Conservation (phyloP, 805 yeast species). For the Hanseniaspora singularis region DNA sequence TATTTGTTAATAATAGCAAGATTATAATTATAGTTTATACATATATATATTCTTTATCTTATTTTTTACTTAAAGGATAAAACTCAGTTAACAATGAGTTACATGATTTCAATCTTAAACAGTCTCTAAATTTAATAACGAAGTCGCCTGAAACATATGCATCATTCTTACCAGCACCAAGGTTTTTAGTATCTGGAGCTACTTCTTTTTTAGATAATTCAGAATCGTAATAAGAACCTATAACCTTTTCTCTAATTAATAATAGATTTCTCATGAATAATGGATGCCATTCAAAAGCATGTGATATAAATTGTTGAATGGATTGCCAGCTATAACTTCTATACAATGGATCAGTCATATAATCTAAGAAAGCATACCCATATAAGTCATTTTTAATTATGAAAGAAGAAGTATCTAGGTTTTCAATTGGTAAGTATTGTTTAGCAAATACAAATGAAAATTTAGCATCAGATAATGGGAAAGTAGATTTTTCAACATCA, state of each 20-base stretch:
- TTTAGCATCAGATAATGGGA: constrained; percentile 5
- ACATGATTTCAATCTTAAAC: constrained; percentile 42
- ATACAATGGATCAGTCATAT: constrained; percentile 64
- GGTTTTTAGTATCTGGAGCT: constrained; percentile 17
- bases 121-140: constrained; percentile 49
- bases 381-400: constrained; percentile 54
- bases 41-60: background rate
- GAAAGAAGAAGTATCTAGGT: constrained; percentile 35
- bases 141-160: constrained; percentile 56
- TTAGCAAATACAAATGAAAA: constrained; percentile 12
- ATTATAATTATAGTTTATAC: background rate
- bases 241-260: constrained; percentile 51
- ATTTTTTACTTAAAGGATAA: constrained; percentile 19
- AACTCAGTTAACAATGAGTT: constrained; percentile 31
- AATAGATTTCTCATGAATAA: constrained; percentile 59
- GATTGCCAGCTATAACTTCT: constrained; percentile 45
- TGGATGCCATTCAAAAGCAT: constrained; percentile 92
- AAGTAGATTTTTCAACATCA: constrained; percentile 46
- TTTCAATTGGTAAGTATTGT: constrained; percentile 13
- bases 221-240: constrained; percentile 37
- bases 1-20: too few species aligned
- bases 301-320: constrained; percentile 63
- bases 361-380: constrained; percentile 61
- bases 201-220: constrained; percentile 18
- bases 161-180: constrained; percentile 27